A percentile compares a stretch with the other conserved stretches of the same genome.
Conservation (phyloP, 2,329 filamentous ascomycete species). For the Hypoxylon sp. region DNA sequence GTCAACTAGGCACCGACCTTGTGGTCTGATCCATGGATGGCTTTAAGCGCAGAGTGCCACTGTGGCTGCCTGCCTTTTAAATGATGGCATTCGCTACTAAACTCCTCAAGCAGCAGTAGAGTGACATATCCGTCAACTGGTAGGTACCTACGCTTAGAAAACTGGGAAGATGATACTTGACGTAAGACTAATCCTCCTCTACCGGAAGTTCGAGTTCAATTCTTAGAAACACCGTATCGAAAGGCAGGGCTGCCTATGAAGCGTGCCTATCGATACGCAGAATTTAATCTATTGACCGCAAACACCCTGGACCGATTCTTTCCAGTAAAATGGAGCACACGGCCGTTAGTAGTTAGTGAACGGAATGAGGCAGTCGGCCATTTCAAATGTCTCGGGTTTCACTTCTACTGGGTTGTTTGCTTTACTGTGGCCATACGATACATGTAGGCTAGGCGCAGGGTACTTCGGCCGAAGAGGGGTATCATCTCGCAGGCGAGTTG, state of each 20-base stretch:
- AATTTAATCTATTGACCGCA: conserved; percentile 11
- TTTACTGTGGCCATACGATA: conserved; percentile 24
- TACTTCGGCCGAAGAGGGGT: conserved; percentile 34
- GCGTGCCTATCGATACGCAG: not conserved
- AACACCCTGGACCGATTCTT: conserved; percentile 16
- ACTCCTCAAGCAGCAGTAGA: not conserved
- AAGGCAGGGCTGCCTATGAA: not conserved
- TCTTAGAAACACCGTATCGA: not conserved
- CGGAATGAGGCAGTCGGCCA: conserved; percentile 29
- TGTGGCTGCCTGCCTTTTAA: conserved; percentile 16
- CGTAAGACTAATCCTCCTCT: too few relatives aligned
- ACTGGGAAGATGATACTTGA: too few relatives aligned
- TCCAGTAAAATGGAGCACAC: conserved; percentile 5
- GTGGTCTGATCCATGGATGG: not conserved
- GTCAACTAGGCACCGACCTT: not conserved
- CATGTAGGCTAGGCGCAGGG: conserved; percentile 39
- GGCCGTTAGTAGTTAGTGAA: conserved; percentile 27
- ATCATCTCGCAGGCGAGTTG: conserved; percentile 5
- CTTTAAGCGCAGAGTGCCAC: not conserved
- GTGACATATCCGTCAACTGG: not conserved
- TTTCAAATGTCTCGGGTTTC: conserved; percentile 35
- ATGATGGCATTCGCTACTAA: conserved; percentile 7
- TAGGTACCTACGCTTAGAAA: not conserved
- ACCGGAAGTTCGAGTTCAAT: not conserved
- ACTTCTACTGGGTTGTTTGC: conserved; percentile 28